Evolutionary conservation across 1,139 yeast genomes (phyloP).

Genomic region (Geotrichum aggregatum): DNA sequence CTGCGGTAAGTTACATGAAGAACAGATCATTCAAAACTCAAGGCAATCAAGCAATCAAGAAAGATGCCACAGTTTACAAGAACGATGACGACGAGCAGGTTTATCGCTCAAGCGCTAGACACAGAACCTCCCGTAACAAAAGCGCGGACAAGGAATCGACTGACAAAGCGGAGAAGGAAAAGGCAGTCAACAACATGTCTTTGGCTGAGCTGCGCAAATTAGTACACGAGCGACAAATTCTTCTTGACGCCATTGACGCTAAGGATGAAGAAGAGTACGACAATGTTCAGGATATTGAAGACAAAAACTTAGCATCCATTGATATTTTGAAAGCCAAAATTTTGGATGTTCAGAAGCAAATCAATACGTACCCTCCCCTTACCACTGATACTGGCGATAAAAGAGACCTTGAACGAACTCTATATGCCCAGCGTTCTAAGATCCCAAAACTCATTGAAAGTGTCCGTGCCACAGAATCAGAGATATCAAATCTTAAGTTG

Average conservation of each 20-base stretch:
- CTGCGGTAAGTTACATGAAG: conserved; percentile 30
- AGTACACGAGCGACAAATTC: conserved; percentile 64
- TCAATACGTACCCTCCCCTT: conserved; percentile 38
- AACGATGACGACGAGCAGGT: conserved; percentile 58
- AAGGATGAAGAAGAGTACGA: conserved; percentile 56
- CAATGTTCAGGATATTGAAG: conserved; percentile 42
- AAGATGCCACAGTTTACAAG: conserved; percentile 56
- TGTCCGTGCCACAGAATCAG: conserved; percentile 59
- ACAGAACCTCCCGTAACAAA: conserved; percentile 38
- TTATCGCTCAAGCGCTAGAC: conserved; percentile 66
- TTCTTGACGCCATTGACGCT: conserved; percentile 69
- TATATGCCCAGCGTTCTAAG: conserved; percentile 56
- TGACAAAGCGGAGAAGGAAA: conserved; percentile 47
- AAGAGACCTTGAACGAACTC: conserved; percentile 48
- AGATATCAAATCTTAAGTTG: conserved; percentile 61
- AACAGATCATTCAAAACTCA: conserved; percentile 31
- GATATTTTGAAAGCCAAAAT: conserved; percentile 62
- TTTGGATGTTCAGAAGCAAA: conserved; percentile 49
- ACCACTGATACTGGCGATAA: conserved; percentile 32
- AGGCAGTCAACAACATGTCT: conserved; percentile 28
- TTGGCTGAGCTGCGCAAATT: conserved; percentile 55
- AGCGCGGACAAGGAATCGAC: conserved; percentile 1
- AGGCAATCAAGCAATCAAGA: conserved; percentile 43
- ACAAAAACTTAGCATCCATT: conserved; percentile 53
- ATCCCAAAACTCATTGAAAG: conserved; percentile 65